Percentiles rank a stretch among this genome's conserved stretches.
Evolutionary conservation across 352 stramenopile genomes (phyloP).

Genomic region (Phytophthora sp.): DNA sequence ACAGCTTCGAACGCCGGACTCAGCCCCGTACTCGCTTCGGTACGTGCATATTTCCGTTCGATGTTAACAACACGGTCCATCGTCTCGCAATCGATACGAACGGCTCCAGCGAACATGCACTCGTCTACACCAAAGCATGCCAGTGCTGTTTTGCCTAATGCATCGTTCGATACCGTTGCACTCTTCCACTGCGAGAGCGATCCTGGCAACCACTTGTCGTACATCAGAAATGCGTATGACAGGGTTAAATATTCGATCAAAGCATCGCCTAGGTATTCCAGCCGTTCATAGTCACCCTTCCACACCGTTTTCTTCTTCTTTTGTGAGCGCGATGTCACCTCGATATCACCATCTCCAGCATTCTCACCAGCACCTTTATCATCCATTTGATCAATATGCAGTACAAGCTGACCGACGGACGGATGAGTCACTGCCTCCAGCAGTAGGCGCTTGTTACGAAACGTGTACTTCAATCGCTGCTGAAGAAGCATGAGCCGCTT

Average conservation of each 20-base stretch:
- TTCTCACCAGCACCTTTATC: constrained; percentile 11
- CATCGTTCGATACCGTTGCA: constrained; percentile 86
- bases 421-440: constrained; percentile 83
- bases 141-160: constrained; percentile 82
- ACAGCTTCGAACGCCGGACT: constrained; percentile 35
- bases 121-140: constrained; percentile 84
- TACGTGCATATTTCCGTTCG: constrained; percentile 52
- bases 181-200: constrained; percentile 87
- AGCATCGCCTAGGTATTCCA: constrained; percentile 90
- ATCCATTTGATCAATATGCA: constrained; percentile 52
- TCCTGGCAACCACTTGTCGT: constrained; percentile 77
- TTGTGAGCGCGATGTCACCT: constrained; percentile 31
- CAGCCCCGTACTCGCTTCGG: constrained; percentile 30
- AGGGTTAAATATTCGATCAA: constrained; percentile 91
- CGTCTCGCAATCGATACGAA: constrained; percentile 74
- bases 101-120: constrained; percentile 68
- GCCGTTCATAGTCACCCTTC: constrained; percentile 88
- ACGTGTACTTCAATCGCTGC: constrained; percentile 83
- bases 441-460: constrained; percentile 76
- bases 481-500: constrained; percentile 66
- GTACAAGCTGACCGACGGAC: constrained; percentile 66
- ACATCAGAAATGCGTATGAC: constrained; percentile 78
- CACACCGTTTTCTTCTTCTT: constrained; percentile 59
- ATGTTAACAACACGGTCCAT: constrained; percentile 56
- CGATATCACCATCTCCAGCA: constrained; percentile 20